These are phyloP conservation scores for Lipomyces japonicus DNA, from an alignment of 805 yeast genomes.

Conservation along the genomic window DNA sequence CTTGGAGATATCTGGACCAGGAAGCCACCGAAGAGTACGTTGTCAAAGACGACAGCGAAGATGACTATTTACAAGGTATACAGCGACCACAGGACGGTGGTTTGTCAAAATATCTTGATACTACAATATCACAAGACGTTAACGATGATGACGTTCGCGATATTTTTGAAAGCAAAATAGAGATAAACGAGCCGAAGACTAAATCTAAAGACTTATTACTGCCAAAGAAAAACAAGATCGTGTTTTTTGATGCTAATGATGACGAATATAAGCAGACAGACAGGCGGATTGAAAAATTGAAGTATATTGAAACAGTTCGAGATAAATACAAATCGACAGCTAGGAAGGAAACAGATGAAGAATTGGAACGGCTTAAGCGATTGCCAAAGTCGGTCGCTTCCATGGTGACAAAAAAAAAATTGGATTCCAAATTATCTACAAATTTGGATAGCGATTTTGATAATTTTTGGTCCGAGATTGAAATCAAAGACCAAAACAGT, in stretches of 20 bases:
- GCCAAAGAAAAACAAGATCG: neutral
- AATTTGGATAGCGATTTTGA: conserved; percentile 10
- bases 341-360: conserved; percentile 13
- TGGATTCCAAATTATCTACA: neutral
- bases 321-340: conserved; percentile 14
- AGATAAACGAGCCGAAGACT: neutral
- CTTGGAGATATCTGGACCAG: conserved; percentile 24
- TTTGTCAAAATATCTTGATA: conserved; percentile 18
- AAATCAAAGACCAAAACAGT: neutral
- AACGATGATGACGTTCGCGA: conserved; percentile 7
- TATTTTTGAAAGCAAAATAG: conserved; percentile 18
- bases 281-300: conserved; percentile 17
- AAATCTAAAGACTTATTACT: too few species aligned
- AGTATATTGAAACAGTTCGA: conserved; percentile 15
- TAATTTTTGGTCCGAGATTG: conserved; percentile 22
- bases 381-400: conserved; percentile 20
- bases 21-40: conserved; percentile 17
- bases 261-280: conserved; percentile 13
- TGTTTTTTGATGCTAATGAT: conserved; percentile 15
- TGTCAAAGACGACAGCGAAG: conserved; percentile 1
- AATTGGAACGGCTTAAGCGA: conserved; percentile 19
- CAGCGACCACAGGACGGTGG: conserved; percentile 12
- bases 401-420: conserved; percentile 3
- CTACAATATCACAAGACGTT: neutral
- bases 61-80: conserved; percentile 8